Percentiles rank a stretch among this genome's conserved stretches.
Evolutionary conservation across 768 basidiomycete genomes (phyloP).

Genomic region (Multifurca ochricompacta): DNA sequence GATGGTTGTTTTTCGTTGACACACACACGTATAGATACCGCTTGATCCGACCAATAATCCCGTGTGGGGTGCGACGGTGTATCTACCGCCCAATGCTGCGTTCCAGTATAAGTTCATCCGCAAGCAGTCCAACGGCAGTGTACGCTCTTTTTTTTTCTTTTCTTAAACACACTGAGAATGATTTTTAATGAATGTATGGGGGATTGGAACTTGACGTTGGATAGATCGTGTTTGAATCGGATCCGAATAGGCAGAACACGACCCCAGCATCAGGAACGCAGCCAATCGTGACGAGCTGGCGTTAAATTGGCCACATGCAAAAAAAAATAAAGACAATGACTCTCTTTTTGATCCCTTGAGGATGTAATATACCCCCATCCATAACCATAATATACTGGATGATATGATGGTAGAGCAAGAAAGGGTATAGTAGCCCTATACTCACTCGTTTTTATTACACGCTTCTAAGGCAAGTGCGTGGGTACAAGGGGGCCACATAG

Average conservation of each 20-base stretch:
- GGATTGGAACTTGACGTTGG: too few relatives aligned
- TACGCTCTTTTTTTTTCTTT: constrained; percentile 26
- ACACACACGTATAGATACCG: constrained; percentile 32
- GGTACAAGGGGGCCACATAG: too few relatives aligned
- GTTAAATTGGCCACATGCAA: constrained; percentile 23
- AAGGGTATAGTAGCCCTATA: constrained; percentile 23
- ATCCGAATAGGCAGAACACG: constrained; percentile 47
- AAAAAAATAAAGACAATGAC: too few relatives aligned
- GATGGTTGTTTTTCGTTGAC: not conserved
- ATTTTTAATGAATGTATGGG: not conserved
- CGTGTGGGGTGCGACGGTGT: constrained; percentile 44
- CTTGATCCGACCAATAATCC: constrained; percentile 47
- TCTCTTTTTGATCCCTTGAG: too few relatives aligned
- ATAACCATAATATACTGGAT: constrained; percentile 25
- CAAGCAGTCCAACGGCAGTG: constrained; percentile 43
- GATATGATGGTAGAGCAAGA: not conserved
- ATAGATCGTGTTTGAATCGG: constrained; percentile 51
- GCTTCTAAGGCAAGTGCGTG: too few relatives aligned
- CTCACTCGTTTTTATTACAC: too few relatives aligned
- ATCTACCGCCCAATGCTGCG: constrained; percentile 39
- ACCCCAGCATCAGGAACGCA: constrained; percentile 27
- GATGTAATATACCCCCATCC: too few relatives aligned
- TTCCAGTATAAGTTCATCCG: constrained; percentile 59
- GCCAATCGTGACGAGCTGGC: constrained; percentile 38
- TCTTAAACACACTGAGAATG: constrained; percentile 24